A percentile compares a stretch with the other conserved stretches of the same genome.
These are phyloP conservation scores for Fraxinus platypoda DNA, from an alignment of 305 asterid genomes.

Conservation along the genomic window DNA sequence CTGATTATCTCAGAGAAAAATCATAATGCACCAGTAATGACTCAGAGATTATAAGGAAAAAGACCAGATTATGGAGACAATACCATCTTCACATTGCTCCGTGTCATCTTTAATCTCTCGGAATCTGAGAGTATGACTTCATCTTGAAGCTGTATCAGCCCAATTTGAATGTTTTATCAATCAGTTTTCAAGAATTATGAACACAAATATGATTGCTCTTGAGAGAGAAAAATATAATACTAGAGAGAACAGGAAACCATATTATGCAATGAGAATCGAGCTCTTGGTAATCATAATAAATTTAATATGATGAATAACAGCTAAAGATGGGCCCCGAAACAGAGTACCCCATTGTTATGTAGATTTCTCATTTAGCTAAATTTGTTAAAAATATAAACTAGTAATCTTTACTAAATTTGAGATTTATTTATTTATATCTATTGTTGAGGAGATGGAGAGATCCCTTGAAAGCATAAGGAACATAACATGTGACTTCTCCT, in stretches of 20 bases:
- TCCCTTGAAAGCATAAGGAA: constrained; percentile 1
- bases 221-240: background rate
- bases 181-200: constrained; percentile 18
- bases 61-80: constrained; percentile 17
- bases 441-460: background rate
- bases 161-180: constrained; percentile 19
- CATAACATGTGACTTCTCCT: background rate
- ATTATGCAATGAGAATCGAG: background rate
- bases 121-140: constrained; percentile 89
- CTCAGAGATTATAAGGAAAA: background rate
- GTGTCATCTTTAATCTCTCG: constrained; percentile 80
- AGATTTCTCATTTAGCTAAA: background rate
- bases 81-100: constrained; percentile 88
- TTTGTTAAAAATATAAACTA: no score
- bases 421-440: background rate
- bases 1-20: constrained; percentile 2
- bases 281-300: background rate
- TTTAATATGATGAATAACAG: background rate
- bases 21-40: background rate
- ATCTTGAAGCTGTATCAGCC: constrained; percentile 75
- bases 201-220: constrained; percentile 8
- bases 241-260: background rate
- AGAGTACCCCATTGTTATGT: background rate
- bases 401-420: background rate
- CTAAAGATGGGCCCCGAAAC: constrained; percentile 3